These are phyloP conservation scores for Myxozyma sirexii DNA, from an alignment of 805 yeast species.

Conservation along the genomic window DNA sequence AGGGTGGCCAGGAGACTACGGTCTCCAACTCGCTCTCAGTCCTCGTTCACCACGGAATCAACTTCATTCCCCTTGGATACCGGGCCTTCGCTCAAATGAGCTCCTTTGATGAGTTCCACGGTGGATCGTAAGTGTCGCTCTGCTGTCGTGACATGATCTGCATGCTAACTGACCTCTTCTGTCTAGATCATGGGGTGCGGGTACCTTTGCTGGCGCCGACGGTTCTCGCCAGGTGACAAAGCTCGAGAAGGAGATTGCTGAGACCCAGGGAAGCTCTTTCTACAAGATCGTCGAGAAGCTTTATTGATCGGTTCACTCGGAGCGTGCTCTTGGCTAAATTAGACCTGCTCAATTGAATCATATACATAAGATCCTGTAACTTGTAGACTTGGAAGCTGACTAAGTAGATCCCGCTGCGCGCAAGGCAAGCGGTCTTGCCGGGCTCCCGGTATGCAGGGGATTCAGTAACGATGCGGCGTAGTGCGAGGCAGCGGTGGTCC, in stretches of 20 bases:
- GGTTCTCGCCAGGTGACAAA: conserved; percentile 71
- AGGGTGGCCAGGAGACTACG: conserved; percentile 80
- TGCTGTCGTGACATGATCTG: conserved; percentile 8
- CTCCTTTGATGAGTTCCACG: conserved; percentile 68
- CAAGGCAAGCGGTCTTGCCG: no score
- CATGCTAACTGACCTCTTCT: neutral
- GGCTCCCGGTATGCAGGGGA: no score
- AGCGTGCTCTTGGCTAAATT: no score
- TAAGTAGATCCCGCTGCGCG: no score
- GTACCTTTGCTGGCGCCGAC: conserved; percentile 71
- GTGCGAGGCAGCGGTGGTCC: no score
- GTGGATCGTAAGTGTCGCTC: conserved; percentile 61
- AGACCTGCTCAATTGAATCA: neutral
- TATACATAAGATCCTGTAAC: no score
- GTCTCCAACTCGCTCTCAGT: conserved; percentile 58
- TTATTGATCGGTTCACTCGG: no score
- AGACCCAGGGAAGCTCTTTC: conserved; percentile 68
- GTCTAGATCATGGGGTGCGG: conserved; percentile 75
- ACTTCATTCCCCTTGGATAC: conserved; percentile 78
- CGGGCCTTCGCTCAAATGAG: conserved; percentile 58
- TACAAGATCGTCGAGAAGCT: conserved; percentile 46
- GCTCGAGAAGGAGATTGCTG: conserved; percentile 66
- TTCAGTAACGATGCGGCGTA: no score
- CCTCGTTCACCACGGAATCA: conserved; percentile 74
- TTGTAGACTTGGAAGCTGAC: no score